These are phyloP conservation scores for Solanum neorickii DNA, from an alignment of 257 asterid species.

Conservation along the genomic window DNA sequence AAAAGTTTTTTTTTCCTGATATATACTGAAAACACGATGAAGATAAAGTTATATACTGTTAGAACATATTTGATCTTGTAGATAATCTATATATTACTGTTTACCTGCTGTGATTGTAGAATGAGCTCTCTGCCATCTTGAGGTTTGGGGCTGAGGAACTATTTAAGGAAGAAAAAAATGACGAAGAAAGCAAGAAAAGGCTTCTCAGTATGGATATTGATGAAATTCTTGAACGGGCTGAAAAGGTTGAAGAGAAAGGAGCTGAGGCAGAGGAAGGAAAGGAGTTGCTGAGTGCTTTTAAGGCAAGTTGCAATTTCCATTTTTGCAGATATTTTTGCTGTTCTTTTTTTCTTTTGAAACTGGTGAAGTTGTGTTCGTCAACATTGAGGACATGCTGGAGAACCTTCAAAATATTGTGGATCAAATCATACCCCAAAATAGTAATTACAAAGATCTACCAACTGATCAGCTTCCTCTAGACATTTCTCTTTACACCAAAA, in stretches of 20 bases:
- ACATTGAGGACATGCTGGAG: background rate
- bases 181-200: conserved; percentile 90
- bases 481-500: background rate
- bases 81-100: background rate
- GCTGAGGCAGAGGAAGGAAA: conserved; percentile 63
- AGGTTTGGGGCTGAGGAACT: conserved; percentile 99
- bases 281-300: conserved; percentile 85
- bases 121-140: conserved; percentile 96
- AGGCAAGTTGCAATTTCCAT: conserved; percentile 32
- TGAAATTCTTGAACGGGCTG: conserved; percentile 99
- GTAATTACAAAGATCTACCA: background rate
- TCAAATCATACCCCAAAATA: background rate
- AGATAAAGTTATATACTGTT: background rate
- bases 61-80: background rate
- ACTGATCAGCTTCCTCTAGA: background rate
- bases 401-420: background rate
- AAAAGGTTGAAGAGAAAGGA: conserved; percentile 88
- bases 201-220: conserved; percentile 93
- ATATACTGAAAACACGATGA: background rate
- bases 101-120: conserved; percentile 34
- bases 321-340: background rate
- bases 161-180: conserved; percentile 86
- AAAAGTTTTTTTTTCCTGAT: background rate
- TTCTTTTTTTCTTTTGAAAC: background rate
- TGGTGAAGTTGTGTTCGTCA: background rate